Base-by-base conservation (phyloP, 2,329 filamentous ascomycete species). In the Alternaria incomplexa region DNA sequence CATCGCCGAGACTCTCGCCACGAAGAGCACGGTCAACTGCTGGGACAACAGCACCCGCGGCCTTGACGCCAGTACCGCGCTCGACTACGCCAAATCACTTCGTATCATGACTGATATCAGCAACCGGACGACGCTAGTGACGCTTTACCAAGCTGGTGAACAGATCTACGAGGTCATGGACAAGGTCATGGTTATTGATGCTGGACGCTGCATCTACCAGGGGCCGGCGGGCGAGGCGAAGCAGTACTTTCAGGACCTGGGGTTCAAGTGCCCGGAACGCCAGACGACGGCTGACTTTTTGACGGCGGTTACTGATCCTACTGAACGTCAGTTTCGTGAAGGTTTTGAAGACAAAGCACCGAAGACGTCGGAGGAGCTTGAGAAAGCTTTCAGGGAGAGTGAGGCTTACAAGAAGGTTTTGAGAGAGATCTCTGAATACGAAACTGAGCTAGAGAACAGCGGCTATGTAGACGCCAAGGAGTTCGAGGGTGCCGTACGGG, bases 1-100 rank as follows among this genome's bases (percentile, higher is more conserved):
- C 22, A 93, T 95, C 66, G 90, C 91, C 2, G 92, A 95, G 79
- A 92, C 90, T 0, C 80, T 95, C 22, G 89, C 91, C 5, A 90
- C 90, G 5, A 74, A 74, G 60, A 76, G 89, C 1, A 89, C 90
- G 0, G 89, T 94, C 1, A 88, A 91, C 32, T 90, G 89, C 65
- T 94, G 91, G 90, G 92, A 95, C 70, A 95, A 95, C 77, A 90
- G 88, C 0, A 95, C 91, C 0, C 85, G 92, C 51, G 92, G 92
- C n/a, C 82, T 95, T 0, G 92, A 96, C 74, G 90, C 91, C 1
- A 91, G 89, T 1, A 94, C 91, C 0, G 92, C 92, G 5, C 83
- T 94, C 5, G 91, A 94, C 72, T 95, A 92, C 70, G 90, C 89
- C 10, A 90, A 89, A 74, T 92, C 90, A 1, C 84, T 96, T 2